A percentile compares a stretch with the other conserved stretches of the same genome.
phyloP scores from a whole-genome alignment of 352 stramenopile species.

The Pythium myriotylum region DNA sequence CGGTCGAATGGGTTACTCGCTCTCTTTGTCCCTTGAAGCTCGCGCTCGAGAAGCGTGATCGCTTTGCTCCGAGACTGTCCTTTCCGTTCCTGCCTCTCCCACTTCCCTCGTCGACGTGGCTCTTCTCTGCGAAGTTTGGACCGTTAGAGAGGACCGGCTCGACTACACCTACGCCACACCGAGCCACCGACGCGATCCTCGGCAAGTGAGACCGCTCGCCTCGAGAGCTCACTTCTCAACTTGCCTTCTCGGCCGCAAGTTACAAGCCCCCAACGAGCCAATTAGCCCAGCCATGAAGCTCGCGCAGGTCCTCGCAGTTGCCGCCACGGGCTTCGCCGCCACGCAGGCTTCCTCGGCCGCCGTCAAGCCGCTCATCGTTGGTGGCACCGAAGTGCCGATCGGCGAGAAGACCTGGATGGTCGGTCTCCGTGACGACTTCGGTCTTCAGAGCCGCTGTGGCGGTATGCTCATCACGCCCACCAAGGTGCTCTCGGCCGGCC shows the following conservation, averaged over 20 bases:
- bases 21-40: too few species aligned
- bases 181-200: too few species aligned
- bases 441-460: slow-evolving; percentile 20
- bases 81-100: background rate
- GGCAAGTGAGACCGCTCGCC: too few species aligned
- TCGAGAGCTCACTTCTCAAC: slow-evolving; percentile 15
- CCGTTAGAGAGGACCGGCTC: too few species aligned
- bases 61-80: too few species aligned
- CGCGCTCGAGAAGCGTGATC: too few species aligned
- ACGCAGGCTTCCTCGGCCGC: slow-evolving; percentile 3
- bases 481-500: slow-evolving; percentile 26
- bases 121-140: too few species aligned
- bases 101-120: too few species aligned
- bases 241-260: background rate
- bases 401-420: slow-evolving; percentile 25
- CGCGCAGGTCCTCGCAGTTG: slow-evolving; percentile 4
- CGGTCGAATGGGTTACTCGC: too few species aligned
- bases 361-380: slow-evolving; percentile 18
- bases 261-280: too few species aligned
- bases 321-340: slow-evolving; percentile 5
- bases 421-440: slow-evolving; percentile 11
- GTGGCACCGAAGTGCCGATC: slow-evolving; percentile 21
- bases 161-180: too few species aligned
- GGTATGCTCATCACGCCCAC: slow-evolving; percentile 33
- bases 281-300: slow-evolving; percentile 15